Percentiles rank a stretch among this genome's conserved stretches.
Evolutionary conservation across 1,139 yeast genomes (phyloP).

Genomic region (Suhomyces wounanorum): DNA sequence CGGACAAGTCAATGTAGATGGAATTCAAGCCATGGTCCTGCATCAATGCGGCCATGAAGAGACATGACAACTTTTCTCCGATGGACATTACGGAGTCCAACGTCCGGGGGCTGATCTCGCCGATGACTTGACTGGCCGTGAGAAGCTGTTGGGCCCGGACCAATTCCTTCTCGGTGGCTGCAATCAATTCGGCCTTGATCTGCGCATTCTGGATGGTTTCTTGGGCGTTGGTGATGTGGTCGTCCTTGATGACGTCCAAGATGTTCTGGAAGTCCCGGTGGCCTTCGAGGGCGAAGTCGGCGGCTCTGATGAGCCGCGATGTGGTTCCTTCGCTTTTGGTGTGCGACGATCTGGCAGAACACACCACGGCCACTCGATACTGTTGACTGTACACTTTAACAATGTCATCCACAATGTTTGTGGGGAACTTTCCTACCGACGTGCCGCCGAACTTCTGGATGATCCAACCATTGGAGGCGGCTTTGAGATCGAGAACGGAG

Average conservation of each 20-base stretch:
- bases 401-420: conserved; percentile 79
- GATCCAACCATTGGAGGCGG: conserved; percentile 59
- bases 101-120: conserved; percentile 88
- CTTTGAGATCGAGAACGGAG: conserved; percentile 43
- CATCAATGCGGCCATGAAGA: conserved; percentile 83
- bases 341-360: conserved; percentile 90
- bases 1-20: conserved; percentile 74
- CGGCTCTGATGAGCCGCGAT: conserved; percentile 74
- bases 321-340: conserved; percentile 96
- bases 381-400: conserved; percentile 62
- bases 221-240: conserved; percentile 78
- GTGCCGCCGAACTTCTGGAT: conserved; percentile 98
- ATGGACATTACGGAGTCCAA: conserved; percentile 87
- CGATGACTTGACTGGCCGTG: conserved; percentile 86
- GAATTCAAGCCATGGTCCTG: conserved; percentile 79
- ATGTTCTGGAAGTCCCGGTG: conserved; percentile 50
- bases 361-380: conserved; percentile 88
- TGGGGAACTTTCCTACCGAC: conserved; percentile 94
- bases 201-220: conserved; percentile 46
- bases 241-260: conserved; percentile 67
- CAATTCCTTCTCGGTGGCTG: conserved; percentile 65
- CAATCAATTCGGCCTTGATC: conserved; percentile 51
- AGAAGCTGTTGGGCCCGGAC: conserved; percentile 67
- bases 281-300: conserved; percentile 68
- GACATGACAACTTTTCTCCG: conserved; percentile 90